Base-by-base conservation (phyloP, 805 yeast genomes). In the Spathaspora passalidarum region DNA sequence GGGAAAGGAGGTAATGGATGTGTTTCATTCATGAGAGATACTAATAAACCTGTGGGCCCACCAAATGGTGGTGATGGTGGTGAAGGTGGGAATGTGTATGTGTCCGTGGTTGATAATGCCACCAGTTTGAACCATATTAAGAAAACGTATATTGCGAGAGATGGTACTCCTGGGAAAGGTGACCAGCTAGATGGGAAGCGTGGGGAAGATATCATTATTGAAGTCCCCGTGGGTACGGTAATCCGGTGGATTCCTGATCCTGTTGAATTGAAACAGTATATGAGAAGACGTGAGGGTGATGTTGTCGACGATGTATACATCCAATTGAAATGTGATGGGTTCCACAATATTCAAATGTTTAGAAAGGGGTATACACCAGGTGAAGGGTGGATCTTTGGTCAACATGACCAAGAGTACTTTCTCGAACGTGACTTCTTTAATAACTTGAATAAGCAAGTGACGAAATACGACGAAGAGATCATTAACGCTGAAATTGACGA, bases 41-140 rank as follows among this genome's bases (percentile, higher is more conserved):
- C 96, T 3, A 88, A 90, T 35, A 68, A 88, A 37, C 75, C 96
- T 0, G 75, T 77, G 16, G 99, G 99, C 0, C 98, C 99, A 0
- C 96, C 99, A 0, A 96, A 91, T 63, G 99, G 99, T n/a, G 99
- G 99, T 8, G 97, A 94, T 66, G 99, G 99, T 23, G 99, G 98
- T 4, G 69, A 75, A 49, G 99, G 99, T 18, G 99, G 99, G 2
- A 76, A 84, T 44, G 77, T 94, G 2, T 92, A 85, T 60, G 80
- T 94, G 2, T 88, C 84, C 59, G 96, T 96, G 2, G 82, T 84
- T 1, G 80, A 80, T 42, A 40, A 40, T 34, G 87, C 86, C 18
- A 56, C 87, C 37, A 78, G 82, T 32, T 64, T 94, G 48, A 89
- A 88, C 55, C 81, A 81, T 49, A 56, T 92, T 22, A 78, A 78